Conservation (phyloP, 306 rosid species). For the Ziziphus jujuba region DNA sequence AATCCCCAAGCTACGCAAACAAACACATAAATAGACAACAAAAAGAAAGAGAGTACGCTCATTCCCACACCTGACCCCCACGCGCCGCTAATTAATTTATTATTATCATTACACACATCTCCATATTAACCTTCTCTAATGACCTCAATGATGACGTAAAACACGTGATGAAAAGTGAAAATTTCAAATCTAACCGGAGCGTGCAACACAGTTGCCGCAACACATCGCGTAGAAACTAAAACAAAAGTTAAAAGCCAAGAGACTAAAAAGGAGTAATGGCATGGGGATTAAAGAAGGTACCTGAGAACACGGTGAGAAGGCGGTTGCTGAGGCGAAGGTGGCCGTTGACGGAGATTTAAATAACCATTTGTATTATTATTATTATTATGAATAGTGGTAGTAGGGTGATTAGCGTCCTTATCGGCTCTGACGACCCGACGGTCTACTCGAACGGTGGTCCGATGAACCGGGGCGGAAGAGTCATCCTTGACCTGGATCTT, state of each 20-base stretch:
- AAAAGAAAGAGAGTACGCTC: background rate
- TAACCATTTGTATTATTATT: constrained; percentile 46
- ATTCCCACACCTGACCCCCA: constrained; percentile 4
- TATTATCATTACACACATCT: too few relatives aligned
- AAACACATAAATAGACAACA: too few relatives aligned
- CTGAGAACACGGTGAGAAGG: constrained; percentile 72
- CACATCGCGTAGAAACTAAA: background rate
- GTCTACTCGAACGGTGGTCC: constrained; percentile 76
- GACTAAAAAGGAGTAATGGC: background rate
- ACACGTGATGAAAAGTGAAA: background rate
- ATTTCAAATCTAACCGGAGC: too few relatives aligned
- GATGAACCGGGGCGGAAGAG: constrained; percentile 56
- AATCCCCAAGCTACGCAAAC: background rate
- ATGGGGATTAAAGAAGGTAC: constrained; percentile 21
- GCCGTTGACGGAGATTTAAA: constrained; percentile 81
- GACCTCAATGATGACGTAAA: too few relatives aligned
- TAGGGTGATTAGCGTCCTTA: constrained; percentile 55
- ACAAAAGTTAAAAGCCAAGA: background rate
- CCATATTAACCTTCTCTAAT: too few relatives aligned
- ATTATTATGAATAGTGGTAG: constrained; percentile 10
- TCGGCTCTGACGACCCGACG: constrained; percentile 72
- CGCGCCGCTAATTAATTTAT: constrained; percentile 3
- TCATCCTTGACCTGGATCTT: constrained; percentile 82
- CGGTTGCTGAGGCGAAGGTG: constrained; percentile 69
- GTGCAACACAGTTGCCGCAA: background rate